Percentiles rank a stretch among this genome's conserved stretches.
Conservation (phyloP, 2,329 filamentous ascomycete genomes). For the Fusarium sp. region DNA sequence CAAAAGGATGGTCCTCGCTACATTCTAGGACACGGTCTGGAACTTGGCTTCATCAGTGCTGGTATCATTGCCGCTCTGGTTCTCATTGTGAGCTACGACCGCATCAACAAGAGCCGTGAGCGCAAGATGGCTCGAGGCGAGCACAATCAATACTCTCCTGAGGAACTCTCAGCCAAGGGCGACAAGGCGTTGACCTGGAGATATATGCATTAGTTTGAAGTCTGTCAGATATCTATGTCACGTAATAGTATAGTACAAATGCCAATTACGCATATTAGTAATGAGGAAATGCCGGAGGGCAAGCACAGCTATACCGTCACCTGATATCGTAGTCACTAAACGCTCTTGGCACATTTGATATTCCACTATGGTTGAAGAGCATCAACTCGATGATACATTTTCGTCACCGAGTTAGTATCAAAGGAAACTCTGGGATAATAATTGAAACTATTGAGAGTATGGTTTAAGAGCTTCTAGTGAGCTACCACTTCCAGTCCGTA, state of each 20-base stretch:
- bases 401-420: not conserved
- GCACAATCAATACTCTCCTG: conserved; percentile 52
- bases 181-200: conserved; percentile 73
- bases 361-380: not conserved
- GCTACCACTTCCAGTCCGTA: not conserved
- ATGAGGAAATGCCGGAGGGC: not conserved
- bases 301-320: not conserved
- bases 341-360: not conserved
- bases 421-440: not conserved
- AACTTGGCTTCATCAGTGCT: conserved; percentile 60
- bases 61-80: conserved; percentile 59
- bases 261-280: not conserved
- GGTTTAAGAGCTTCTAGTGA: not conserved
- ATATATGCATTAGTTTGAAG: conserved; percentile 62
- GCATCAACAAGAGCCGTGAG: conserved; percentile 70
- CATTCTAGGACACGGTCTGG: conserved; percentile 62
- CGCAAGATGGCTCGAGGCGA: conserved; percentile 57
- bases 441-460: not conserved
- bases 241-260: not conserved
- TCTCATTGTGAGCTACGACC: conserved; percentile 63
- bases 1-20: conserved; percentile 61
- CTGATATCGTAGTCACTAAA: not conserved
- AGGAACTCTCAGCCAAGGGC: conserved; percentile 69
- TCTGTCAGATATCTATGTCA: not conserved
- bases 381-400: not conserved